Base-by-base conservation (phyloP, 306 rosid species). In the Cyclanthera cordifolia region DNA sequence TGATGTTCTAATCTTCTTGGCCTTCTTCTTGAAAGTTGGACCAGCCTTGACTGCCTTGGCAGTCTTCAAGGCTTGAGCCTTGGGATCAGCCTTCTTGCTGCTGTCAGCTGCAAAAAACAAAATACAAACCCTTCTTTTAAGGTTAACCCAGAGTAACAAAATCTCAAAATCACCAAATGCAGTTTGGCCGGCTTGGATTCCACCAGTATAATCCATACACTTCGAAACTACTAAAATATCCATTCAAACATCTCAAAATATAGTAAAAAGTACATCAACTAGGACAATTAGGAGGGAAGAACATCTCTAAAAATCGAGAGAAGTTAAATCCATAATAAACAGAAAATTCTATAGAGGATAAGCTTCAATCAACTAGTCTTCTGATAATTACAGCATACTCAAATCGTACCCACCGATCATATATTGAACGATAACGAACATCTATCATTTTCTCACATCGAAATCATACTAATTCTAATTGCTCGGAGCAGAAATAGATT, bases 1-100 rank as follows among this genome's bases (percentile, higher is more conserved):
- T 5, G 69, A 61, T 12, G 69, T 61, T 37, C 69, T 61, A 20
- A 61, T 61, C 69, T 61, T 61, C 50, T 61, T 61, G 1, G 69
- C 69, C 25, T 61, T 61, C 48, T 60, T 60, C 51, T 61, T 61
- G 30, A 61, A 61, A 11, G 50, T 61, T 61, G 69, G 69, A 2
- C 69, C 69, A 19, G 69, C 20, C 19, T 61, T 61, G 11, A 61
- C 69, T 41, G 69, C 69, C 69, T 61, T 61, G 11, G 69, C 69
- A 39, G 69, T 61, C 69, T 61, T 61, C 69, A 61, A 19, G 69
- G 69, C 69, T 39, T 61, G 69, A 39, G 69, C 50, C 16, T 61
- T 61, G 0, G 69, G 69, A 61, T 61, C 69, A 12, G 51, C 51
- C 69, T 61, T 61, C 11, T 61, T 61, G 49, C n/a, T 19, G 5